Evolutionary conservation across 768 basidiomycete genomes (phyloP).

Genomic region (Lyophyllum atratum): DNA sequence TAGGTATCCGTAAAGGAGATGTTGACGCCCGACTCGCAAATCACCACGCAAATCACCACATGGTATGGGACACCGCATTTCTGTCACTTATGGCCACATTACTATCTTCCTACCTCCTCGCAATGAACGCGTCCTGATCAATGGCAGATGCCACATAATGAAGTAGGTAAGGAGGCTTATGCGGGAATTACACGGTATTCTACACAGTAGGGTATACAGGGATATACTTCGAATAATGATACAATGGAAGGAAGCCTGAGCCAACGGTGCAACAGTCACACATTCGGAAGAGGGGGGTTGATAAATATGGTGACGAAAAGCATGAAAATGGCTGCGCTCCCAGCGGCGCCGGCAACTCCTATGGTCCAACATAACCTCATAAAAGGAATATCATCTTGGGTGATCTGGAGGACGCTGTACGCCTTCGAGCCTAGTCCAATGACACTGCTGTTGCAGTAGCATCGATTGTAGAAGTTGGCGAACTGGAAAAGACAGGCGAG

Average conservation of each 20-base stretch:
- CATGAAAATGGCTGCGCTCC: constrained; percentile 5
- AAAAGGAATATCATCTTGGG: constrained; percentile 6
- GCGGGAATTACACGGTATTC: no score
- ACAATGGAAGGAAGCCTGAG: not conserved
- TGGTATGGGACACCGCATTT: no score
- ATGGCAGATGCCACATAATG: no score
- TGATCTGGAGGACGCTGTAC: constrained; percentile 24
- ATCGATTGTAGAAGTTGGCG: constrained; percentile 23
- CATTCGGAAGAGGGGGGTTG: not conserved
- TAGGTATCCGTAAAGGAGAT: no score
- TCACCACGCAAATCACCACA: no score
- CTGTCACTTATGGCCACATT: no score
- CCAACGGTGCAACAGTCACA: no score
- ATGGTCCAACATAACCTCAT: constrained; percentile 11
- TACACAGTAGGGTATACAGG: no score
- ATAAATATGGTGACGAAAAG: constrained; percentile 5
- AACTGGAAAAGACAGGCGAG: constrained; percentile 28
- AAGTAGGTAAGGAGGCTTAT: no score
- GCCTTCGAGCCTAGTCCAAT: constrained; percentile 16
- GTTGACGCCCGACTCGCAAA: no score
- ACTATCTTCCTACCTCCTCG: no score
- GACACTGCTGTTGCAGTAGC: constrained; percentile 28
- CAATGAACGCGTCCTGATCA: no score
- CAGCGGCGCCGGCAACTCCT: constrained; percentile 5
- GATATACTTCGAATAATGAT: not conserved